Base-by-base conservation (phyloP, 2,329 filamentous ascomycete genomes). In the Hypoxylon sp. region DNA sequence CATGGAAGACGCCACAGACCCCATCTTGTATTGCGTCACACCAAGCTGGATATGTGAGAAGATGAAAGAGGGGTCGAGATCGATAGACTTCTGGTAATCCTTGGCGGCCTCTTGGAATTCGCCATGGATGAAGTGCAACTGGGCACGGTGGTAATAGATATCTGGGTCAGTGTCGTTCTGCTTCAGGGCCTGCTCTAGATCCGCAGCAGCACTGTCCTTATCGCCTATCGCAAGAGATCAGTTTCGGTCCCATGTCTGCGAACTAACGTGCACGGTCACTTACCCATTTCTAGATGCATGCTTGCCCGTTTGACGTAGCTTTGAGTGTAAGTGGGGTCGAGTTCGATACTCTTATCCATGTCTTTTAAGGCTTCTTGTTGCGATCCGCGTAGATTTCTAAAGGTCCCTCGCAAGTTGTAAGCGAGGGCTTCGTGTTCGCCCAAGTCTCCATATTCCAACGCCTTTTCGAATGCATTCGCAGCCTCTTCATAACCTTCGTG, bases 21-120 rank as follows among this genome's bases (percentile, higher is more conserved):
- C 96, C 92, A 98, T 97, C 90, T 99, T 99, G 86, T 99, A 99
- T 82, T 99, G 96, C 53, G 96, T 99, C 57, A 99, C 96, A 80
- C 96, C 96, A 46, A 99, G 92, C 82, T 99, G 96, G 77, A 99
- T 99, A 83, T 99, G 96, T 6, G 95, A 98, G 87, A 97, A 99
- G 84, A 99, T 99, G 82, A 99, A 99, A 73, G 93, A 90, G 74
- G 90, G 88, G 84, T 99, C 96, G 30, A 99, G 88, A 75, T 99
- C 96, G 76, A 99, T 99, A 2, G 96, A 98, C 84, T 97, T 98
- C 81, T 99, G 96, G 84, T 99, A 99, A 83, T 99, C 96, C 84
- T 97, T 97, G 66, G 96, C 94, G 3, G 96, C 96, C 73, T 97
- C 93, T 61, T 91, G 89, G 74, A 97, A 97, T 79, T 98, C 95